These are phyloP conservation scores for Colletotrichum siamense DNA, from an alignment of 2,329 filamentous ascomycete genomes.

Conservation along the genomic window DNA sequence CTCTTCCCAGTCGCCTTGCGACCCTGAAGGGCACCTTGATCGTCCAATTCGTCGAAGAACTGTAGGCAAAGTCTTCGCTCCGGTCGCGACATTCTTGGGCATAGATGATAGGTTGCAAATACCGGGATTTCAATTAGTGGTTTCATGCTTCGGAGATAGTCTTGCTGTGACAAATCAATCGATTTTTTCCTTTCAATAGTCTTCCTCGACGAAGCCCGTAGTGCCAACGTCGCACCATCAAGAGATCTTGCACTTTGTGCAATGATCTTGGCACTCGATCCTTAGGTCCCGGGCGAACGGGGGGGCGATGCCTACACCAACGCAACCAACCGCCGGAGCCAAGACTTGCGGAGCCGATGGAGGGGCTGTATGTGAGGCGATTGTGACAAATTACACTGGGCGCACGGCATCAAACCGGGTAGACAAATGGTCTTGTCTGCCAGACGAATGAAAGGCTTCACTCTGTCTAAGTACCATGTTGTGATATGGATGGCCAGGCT, in stretches of 20 bases:
- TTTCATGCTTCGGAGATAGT: not conserved
- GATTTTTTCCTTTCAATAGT: not conserved
- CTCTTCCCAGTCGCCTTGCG: not conserved
- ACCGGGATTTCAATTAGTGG: not conserved
- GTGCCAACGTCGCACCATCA: not conserved
- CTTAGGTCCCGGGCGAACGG: not conserved
- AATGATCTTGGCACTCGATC: not conserved
- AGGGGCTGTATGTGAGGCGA: not conserved
- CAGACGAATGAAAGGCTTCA: not conserved
- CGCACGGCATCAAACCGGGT: not conserved
- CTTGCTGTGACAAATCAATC: not conserved
- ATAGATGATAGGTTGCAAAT: not conserved
- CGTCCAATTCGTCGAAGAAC: not conserved
- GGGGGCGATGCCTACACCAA: not conserved
- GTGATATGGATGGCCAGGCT: not conserved
- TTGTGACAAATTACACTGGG: not conserved
- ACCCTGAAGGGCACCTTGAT: not conserved
- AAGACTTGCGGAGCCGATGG: not conserved
- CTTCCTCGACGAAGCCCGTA: not conserved
- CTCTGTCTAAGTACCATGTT: not conserved
- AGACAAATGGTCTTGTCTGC: not conserved
- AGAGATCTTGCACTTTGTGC: not conserved
- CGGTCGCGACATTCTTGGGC: not conserved
- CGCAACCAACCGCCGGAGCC: not conserved
- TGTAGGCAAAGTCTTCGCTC: not conserved